Evolutionary conservation across 352 stramenopile species (phyloP), one percentile per base, ranked within the genome.

Genomic region (Phytophthora europaea): DNA sequence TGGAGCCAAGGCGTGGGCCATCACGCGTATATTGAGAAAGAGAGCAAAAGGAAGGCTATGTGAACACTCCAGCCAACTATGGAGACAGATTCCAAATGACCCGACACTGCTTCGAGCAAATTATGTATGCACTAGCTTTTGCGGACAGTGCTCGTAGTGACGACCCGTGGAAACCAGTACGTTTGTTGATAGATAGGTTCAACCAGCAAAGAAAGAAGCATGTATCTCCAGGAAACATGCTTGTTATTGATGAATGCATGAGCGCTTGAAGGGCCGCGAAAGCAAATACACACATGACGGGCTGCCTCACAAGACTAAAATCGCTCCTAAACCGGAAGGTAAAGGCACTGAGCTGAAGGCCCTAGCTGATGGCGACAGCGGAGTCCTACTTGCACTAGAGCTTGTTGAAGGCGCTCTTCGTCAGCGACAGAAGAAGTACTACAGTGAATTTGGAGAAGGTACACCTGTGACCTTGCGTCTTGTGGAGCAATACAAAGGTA

Each of bases 221-320:
- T 23, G 23, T 18, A 16, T 36, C 23, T 36, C 50, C 50, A 8
- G 50, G 50, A 12, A n/a, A 56, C 23, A 56, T 56, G 6, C 23
- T 56, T 6, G 36, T 22, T 34, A 22, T 56, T 20, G 50, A 56
- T 15, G 50, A 56, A 22, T 56, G 50, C 20, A 56, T 38, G 23
- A 56, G 20, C 23, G 9, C 50, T 10, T 23, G 50, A 56, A 31
- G 8, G 50, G 50, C 16, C n/a, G 23, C 5, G 50, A 56, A 23
- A 18, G 10, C 1, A 36, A 56, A 20, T 38, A 56, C 6, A 20
- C 50, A 38, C 22, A 56, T 9, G 50, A 38, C 22, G 50, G 50
- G 26, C 50, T 56, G 6, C 50, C 50, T 13, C 50, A 56, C 15
- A 56, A 56, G 28, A 56, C 23, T n/a, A 50, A 50, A 50, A 20